Base-by-base conservation (phyloP, 768 basidiomycete genomes). In the Lactifluus subvellereus region DNA sequence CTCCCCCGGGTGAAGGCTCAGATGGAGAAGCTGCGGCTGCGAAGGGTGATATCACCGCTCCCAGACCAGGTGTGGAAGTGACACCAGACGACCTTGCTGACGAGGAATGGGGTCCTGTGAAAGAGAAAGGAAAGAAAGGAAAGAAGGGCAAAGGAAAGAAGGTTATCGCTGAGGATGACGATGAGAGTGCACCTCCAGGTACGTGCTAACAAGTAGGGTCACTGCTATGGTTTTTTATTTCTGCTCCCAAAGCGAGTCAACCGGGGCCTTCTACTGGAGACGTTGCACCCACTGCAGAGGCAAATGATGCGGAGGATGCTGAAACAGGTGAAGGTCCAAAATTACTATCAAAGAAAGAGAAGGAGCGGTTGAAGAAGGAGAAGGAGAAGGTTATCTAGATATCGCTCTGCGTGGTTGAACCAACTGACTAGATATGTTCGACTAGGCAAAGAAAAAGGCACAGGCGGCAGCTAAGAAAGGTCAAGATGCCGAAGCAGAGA, bases 301-400 rank as follows among this genome's bases (percentile, higher is more conserved):
- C 74, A 30, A 77, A 70, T 40, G 72, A 74, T 13, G 80, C 78
- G 22, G 82, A 77, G 27, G 84, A 80, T 7, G 85, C 72, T 1
- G 80, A 67, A 5, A 78, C 81, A 35, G 85, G 80, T 55, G 75
- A 74, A 54, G 90, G 83, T 14, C 77, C 78, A 4, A 86, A 88
- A 74, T 72, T 96, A 37, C 75, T 97, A 40, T 87, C 88, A 18
- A 98, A 98, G 78, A 97, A 96, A 73, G 92, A 98, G 80, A 98
- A 98, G 77, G 95, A 98, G 73, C 87, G 87, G 72, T 78, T 96
- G 64, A 98, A 98, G 84, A 98, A 98, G 77, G 95, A 98, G 76
- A 84, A 86, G 56, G 94, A 97, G 78, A 97, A 97, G 88, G 94
- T 88, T 40, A 53, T 59, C 52, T 5, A 13, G 3, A 45, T 45